Base-by-base conservation (phyloP, 768 basidiomycete genomes). In the Tylopilus sp. region DNA sequence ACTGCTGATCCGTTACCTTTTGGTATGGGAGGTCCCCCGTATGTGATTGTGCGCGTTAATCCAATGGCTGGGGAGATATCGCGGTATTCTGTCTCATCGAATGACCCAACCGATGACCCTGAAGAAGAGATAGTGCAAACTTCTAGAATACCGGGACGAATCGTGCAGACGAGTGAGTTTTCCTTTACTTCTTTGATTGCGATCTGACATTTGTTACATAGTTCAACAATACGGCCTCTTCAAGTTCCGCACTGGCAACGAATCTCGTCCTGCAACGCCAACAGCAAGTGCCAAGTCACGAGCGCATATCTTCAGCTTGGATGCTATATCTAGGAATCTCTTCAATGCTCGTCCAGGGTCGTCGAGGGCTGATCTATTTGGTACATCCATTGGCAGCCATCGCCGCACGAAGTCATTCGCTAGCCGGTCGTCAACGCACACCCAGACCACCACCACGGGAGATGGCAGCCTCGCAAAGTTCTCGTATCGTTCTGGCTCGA, bases 141-240 rank as follows among this genome's bases (percentile, higher is more conserved):
- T 3, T 76, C 77, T 19, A 76, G 85, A 37, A 83, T 95, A n/a
- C 79, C 86, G 5, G 80, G 79, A 14, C 82, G 87, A 22, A 83
- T 95, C 38, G 78, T 89, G 7, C 83, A 92, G 46, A 94, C 89
- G 5, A 89, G 93, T 95, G 68, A 64, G 85, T 75, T 40, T 11
- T n/a, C 4, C 53, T 48, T 36, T 7, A 26, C 10, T 17, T 29
- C 17, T 48, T 24, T 19, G 8, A 37, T 25, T 41, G n/a, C 37
- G 44, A 17, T 36, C 33, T 55, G 34, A 44, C 26, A n/a, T 45
- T 42, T 14, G 45, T 14, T 22, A 19, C 29, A 22, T 52, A 94
- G 91, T 92, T 50, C 89, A 94, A 63, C 89, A 90, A 65, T 93
- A 84, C 55, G 92, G 92, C 16, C 72, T 97, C 48, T 96, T 94